A percentile compares a stretch with the other conserved stretches of the same genome.
Conservation (phyloP, 495 filamentous ascomycete species). For the Penicillium roqueforti region DNA sequence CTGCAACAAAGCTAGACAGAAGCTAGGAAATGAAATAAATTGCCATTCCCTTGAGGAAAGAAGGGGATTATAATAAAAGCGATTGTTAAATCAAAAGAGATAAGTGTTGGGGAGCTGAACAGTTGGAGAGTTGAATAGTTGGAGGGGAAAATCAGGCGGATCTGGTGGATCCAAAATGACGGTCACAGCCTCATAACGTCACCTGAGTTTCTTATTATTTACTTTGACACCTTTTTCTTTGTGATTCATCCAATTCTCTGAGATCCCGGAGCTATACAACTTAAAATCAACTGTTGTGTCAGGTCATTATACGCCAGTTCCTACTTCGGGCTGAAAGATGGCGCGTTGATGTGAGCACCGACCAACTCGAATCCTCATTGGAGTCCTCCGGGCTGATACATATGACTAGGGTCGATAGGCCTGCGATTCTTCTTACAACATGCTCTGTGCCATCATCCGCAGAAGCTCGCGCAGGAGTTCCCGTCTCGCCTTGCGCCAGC, state of each 20-base stretch:
- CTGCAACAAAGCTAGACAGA: not conserved
- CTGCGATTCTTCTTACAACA: conserved; percentile 4
- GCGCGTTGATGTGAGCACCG: conserved; percentile 8
- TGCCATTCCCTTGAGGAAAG: not conserved
- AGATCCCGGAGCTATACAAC: too few relatives aligned
- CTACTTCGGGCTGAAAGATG: not conserved
- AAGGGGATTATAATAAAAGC: not conserved
- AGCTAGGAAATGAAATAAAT: not conserved
- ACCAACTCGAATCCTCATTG: not conserved
- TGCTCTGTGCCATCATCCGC: conserved; percentile 14
- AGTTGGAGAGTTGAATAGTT: not conserved
- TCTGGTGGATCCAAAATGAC: not conserved
- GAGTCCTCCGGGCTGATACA: not conserved
- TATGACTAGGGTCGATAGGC: conserved; percentile 1
- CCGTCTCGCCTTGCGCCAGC: conserved; percentile 14
- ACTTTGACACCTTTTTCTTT: not conserved
- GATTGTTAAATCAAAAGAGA: not conserved
- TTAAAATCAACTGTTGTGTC: not conserved
- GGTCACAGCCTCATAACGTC: conserved; percentile 1
- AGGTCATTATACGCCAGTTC: not conserved
- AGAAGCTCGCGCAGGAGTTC: conserved; percentile 9
- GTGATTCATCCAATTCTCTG: not conserved
- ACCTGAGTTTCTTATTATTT: conserved; percentile 1
- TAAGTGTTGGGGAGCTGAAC: not conserved
- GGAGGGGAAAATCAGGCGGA: conserved; percentile 3